Conservation (phyloP, 805 yeast species). For the Metschnikowia lunata region DNA sequence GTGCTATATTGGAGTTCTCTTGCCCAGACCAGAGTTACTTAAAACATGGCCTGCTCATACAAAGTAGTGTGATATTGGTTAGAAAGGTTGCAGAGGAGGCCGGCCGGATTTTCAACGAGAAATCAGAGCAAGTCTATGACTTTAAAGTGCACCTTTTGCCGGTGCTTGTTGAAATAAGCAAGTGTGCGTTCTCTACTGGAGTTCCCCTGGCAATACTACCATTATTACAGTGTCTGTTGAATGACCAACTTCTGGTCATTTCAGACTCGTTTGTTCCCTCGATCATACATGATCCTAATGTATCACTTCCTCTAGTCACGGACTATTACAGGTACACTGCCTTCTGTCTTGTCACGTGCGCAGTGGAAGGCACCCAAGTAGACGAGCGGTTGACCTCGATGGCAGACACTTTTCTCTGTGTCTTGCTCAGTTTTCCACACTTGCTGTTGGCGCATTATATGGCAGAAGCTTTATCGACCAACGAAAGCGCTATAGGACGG, state of each 20-base stretch:
- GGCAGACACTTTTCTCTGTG: slow-evolving; percentile 13
- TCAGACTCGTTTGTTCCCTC: slow-evolving; percentile 8
- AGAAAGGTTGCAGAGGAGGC: not conserved
- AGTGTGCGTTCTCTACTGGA: slow-evolving; percentile 8
- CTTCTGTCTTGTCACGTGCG: slow-evolving; percentile 12
- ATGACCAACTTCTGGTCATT: not conserved
- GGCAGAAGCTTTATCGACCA: not conserved
- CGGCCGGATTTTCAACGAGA: not conserved
- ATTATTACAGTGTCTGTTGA: not conserved
- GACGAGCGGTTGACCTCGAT: slow-evolving; percentile 6
- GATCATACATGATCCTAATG: slow-evolving; percentile 4
- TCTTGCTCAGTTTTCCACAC: slow-evolving; percentile 16
- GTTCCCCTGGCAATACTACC: slow-evolving; percentile 8
- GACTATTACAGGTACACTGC: slow-evolving; percentile 14
- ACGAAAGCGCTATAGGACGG: not conserved
- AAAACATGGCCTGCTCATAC: slow-evolving; percentile 1
- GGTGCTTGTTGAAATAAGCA: slow-evolving; percentile 1
- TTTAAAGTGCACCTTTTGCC: slow-evolving; percentile 4
- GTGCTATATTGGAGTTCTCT: not conserved
- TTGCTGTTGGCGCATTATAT: slow-evolving; percentile 11
- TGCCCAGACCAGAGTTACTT: not conserved
- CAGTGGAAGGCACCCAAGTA: slow-evolving; percentile 5
- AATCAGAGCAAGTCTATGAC: not conserved
- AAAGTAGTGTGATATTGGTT: not conserved
- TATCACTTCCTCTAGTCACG: slow-evolving; percentile 7